Evolutionary conservation across 108 stramenopile species (phyloP).

Genomic region (Bacterosira constricta): DNA sequence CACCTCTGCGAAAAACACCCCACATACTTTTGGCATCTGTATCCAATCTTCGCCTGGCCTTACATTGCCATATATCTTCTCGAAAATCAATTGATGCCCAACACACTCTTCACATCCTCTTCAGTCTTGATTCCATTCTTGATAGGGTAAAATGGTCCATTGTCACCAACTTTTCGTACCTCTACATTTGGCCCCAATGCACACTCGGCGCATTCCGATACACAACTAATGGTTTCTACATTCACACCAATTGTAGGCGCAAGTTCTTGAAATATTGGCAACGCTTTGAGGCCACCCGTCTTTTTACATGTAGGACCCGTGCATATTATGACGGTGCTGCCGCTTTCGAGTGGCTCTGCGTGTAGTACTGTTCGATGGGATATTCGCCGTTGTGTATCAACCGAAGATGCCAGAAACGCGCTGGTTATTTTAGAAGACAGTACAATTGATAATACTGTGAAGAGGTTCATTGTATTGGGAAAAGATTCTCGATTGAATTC

Average conservation of each 20-base stretch:
- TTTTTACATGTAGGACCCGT: conserved; percentile 64
- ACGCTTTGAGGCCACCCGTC: conserved; percentile 56
- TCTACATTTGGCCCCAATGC: conserved; percentile 74
- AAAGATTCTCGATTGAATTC: too few relatives aligned
- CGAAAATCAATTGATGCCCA: conserved; percentile 50
- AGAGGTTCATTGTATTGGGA: too few relatives aligned
- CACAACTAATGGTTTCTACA: conserved; percentile 70
- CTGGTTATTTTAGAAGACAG: background rate
- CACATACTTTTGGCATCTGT: too few relatives aligned
- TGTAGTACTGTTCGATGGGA: background rate
- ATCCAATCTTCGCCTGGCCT: too few relatives aligned
- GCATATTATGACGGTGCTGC: conserved; percentile 65
- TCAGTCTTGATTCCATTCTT: conserved; percentile 65
- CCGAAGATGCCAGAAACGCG: background rate
- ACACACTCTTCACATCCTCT: conserved; percentile 62
- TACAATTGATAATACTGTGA: background rate
- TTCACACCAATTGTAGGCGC: conserved; percentile 45
- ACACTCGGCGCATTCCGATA: conserved; percentile 78
- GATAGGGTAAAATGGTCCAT: conserved; percentile 75
- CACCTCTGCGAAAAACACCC: too few relatives aligned
- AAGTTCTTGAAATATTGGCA: conserved; percentile 57
- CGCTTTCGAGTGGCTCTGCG: conserved; percentile 54
- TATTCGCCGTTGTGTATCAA: background rate
- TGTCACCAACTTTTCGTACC: conserved; percentile 58
- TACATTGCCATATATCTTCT: too few relatives aligned